Evolutionary conservation across 805 yeast genomes (phyloP).

Genomic region (Starmerella vaccinii): DNA sequence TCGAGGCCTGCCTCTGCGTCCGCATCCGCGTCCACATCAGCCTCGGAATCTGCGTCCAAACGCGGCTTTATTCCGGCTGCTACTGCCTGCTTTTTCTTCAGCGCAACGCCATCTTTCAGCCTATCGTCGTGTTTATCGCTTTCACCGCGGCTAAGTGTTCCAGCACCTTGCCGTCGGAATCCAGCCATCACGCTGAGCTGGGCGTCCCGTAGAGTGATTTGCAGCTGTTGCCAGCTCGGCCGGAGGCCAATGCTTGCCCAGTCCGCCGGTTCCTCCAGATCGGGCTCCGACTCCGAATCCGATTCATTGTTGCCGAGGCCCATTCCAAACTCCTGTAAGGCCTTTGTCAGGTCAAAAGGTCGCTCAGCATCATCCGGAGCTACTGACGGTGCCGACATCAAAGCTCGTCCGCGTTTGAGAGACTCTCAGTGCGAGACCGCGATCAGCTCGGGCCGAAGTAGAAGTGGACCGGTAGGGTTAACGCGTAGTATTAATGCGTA

Average conservation of each 20-base stretch:
- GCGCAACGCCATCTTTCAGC: background rate
- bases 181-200: constrained; percentile 20
- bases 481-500: background rate
- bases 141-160: background rate
- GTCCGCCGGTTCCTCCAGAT: background rate
- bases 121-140: background rate
- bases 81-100: background rate
- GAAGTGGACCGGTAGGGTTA: background rate
- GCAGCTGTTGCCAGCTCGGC: constrained; percentile 20
- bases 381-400: background rate
- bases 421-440: background rate
- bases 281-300: background rate
- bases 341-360: constrained; percentile 12
- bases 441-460: background rate
- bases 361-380: background rate
- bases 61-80: background rate
- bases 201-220: constrained; percentile 16
- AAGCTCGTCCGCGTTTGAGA: background rate
- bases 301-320: constrained; percentile 10
- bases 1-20: too few relatives aligned
- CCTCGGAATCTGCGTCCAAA: background rate
- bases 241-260: constrained; percentile 21
- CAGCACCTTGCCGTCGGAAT: constrained; percentile 3
- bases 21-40: background rate
- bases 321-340: constrained; percentile 14